Evolutionary conservation across 345 rosid species (phyloP).

Genomic region (Ceriops zippeliana): DNA sequence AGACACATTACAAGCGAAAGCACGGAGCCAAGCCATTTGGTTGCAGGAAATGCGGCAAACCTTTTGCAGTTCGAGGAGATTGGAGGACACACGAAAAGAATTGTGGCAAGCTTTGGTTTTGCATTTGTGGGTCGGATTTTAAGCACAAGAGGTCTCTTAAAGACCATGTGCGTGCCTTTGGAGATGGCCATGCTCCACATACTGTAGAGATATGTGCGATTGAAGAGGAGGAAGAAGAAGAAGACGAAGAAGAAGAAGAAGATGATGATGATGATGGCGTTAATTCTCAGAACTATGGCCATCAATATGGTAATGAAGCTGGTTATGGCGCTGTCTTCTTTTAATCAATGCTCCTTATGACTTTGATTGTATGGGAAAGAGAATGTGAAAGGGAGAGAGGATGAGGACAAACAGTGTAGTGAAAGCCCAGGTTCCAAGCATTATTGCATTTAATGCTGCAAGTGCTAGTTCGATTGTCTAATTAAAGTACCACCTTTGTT

Average conservation of each 20-base stretch:
- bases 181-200: conserved; percentile 24
- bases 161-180: conserved; percentile 24
- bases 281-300: neutral
- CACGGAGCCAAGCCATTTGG: conserved; percentile 18
- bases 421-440: conserved; percentile 18
- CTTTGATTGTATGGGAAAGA: neutral
- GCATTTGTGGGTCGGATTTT: conserved; percentile 28
- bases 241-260: conserved; percentile 1
- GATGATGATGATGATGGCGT: neutral
- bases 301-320: neutral
- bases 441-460: conserved; percentile 25
- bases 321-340: conserved; percentile 14
- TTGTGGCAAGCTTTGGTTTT: conserved; percentile 27
- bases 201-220: conserved; percentile 5
- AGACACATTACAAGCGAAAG: conserved; percentile 24
- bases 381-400: conserved; percentile 4
- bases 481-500: conserved; percentile 2
- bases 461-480: conserved; percentile 19
- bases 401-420: conserved; percentile 25
- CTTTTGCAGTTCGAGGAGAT: conserved; percentile 24
- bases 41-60: conserved; percentile 23
- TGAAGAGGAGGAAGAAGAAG: conserved; percentile 3
- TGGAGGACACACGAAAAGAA: conserved; percentile 29
- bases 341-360: neutral
- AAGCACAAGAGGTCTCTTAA: conserved; percentile 29